Base-by-base conservation (phyloP, 345 rosid species). In the Conringia planisiliqua region DNA sequence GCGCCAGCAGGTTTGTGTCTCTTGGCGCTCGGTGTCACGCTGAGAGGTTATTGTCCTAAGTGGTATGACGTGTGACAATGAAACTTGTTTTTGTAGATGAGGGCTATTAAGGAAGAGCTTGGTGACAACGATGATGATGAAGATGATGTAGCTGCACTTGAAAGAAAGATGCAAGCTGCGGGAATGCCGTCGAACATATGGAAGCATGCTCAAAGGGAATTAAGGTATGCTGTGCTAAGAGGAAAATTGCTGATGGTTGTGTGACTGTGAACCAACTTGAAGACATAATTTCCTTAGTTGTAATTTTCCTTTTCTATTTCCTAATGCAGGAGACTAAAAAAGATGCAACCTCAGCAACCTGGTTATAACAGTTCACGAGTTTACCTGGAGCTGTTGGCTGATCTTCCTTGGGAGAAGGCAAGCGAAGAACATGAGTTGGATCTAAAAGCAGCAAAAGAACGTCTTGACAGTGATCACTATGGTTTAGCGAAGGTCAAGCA, bases 301-400 rank as follows among this genome's bases (percentile, higher is more conserved):
- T 73, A 35, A 29, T 65, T 29, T 20, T 59, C 43, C 54, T 44
- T 47, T 55, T 10, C 24, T 51, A 29, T 70, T 46, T 51, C 63
- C 60, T 35, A 71, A 74, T 78, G 82, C 80, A 95, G 99, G 96
- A 84, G 96, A 83, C 93, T 95, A 30, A 92, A 92, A 77, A 95
- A 95, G 85, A 92, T 95, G 99, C 99, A 89, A 81, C 99, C 99
- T 46, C 99, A 95, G 79, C 99, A 95, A 83, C 99, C 99, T 76
- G 99, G 99, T 26, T 92, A 95, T 81, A 95, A 79, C 81, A 95
- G 99, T 81, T 95, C 97, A 82, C 90, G 89, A 59, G 92, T 85
- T 71, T 95, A 95, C 82, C 86, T 95, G 81, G 99, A 95, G 83
- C 90, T 95, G 77, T 88, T 95, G 83, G 97, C 97, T 68, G 99